phyloP scores from a whole-genome alignment of 306 rosid genomes.

The Delonix regia region DNA sequence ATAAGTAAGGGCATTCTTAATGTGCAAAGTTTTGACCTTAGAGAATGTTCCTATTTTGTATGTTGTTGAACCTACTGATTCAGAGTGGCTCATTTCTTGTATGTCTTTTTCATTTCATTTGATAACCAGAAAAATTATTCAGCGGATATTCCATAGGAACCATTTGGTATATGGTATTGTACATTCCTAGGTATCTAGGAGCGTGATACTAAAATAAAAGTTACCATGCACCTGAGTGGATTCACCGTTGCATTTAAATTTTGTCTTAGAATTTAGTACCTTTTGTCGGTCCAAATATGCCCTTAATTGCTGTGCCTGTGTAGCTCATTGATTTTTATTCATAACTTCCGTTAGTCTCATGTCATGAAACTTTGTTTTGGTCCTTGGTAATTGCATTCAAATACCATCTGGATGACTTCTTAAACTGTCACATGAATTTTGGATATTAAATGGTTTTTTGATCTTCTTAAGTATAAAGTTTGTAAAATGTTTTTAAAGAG shows the following conservation, averaged over 20 bases:
- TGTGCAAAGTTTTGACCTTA: constrained; percentile 13
- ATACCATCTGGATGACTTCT: constrained; percentile 9
- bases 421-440: not conserved
- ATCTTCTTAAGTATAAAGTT: not conserved
- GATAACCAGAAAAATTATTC: constrained; percentile 25
- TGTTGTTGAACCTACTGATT: constrained; percentile 23
- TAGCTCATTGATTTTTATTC: not conserved
- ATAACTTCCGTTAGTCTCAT: not conserved
- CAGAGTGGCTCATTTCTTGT: constrained; percentile 2
- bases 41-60: not conserved
- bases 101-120: constrained; percentile 25
- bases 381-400: not conserved
- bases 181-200: not conserved
- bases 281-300: not conserved
- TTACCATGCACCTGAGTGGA: not conserved
- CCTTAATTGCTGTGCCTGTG: not conserved
- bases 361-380: not conserved
- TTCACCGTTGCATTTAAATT: not conserved
- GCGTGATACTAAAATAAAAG: not conserved
- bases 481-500: too few relatives aligned
- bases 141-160: not conserved
- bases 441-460: not conserved
- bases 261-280: not conserved
- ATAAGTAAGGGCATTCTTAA: constrained; percentile 6
- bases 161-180: not conserved